These are phyloP conservation scores for Cymodocea nodosa DNA, from an alignment of 116 monocot genomes.

Conservation along the genomic window DNA sequence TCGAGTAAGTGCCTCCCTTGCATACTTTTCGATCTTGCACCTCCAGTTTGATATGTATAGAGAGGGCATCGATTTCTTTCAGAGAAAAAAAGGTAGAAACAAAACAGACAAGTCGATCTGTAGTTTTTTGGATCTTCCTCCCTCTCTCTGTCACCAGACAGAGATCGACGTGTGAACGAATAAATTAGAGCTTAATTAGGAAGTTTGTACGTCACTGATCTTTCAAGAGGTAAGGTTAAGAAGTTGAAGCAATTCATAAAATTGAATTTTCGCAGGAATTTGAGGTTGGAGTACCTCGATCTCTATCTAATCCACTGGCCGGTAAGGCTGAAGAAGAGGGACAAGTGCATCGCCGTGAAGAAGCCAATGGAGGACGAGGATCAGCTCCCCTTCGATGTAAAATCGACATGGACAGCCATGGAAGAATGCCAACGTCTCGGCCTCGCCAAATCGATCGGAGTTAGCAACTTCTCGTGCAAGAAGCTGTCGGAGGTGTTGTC, in stretches of 20 bases:
- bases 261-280: conserved; percentile 21
- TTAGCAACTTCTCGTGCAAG: conserved; percentile 40
- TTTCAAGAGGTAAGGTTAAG: too few species aligned
- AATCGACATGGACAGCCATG: conserved; percentile 39
- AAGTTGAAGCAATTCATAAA: too few species aligned
- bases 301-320: conserved; percentile 50
- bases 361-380: conserved; percentile 12
- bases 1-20: background rate
- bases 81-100: too few species aligned
- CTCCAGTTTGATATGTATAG: too few species aligned
- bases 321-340: conserved; percentile 11
- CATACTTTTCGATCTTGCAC: too few species aligned
- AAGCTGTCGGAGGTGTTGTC: conserved; percentile 23
- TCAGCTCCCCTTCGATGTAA: conserved; percentile 15
- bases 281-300: conserved; percentile 45
- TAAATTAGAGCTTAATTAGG: too few species aligned
- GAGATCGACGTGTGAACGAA: too few species aligned
- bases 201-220: too few species aligned
- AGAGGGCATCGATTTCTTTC: too few species aligned
- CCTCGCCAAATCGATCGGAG: conserved; percentile 36
- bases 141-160: too few species aligned
- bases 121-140: too few species aligned
- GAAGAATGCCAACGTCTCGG: conserved; percentile 35
- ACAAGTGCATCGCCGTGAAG: background rate
- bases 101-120: too few species aligned